Evolutionary conservation across 352 stramenopile genomes (phyloP).

Genomic region (Pythium myriotylum): DNA sequence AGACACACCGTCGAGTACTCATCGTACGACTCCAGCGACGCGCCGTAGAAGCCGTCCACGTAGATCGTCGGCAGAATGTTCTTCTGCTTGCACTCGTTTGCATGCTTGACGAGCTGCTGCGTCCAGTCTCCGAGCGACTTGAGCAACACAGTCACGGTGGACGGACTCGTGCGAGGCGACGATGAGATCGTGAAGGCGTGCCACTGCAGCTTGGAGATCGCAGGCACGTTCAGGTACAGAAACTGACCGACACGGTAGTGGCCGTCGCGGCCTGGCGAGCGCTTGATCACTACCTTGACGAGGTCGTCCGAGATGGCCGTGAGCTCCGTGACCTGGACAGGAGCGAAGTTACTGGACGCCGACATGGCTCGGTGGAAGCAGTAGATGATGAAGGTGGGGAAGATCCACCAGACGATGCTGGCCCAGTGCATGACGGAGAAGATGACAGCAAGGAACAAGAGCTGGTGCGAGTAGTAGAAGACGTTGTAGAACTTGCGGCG

Average conservation of each 20-base stretch:
- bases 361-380: constrained; percentile 35
- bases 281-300: constrained; percentile 40
- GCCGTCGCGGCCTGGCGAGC: constrained; percentile 19
- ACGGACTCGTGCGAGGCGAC: constrained; percentile 27
- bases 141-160: constrained; percentile 38
- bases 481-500: constrained; percentile 39
- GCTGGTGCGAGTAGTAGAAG: constrained; percentile 48
- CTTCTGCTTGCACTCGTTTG: constrained; percentile 32
- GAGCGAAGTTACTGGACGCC: constrained; percentile 26
- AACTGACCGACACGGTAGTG: constrained; percentile 42
- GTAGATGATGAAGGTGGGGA: constrained; percentile 42
- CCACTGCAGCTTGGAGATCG: constrained; percentile 52
- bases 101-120: constrained; percentile 28
- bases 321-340: constrained; percentile 31
- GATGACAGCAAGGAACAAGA: constrained; percentile 40
- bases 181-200: constrained; percentile 53
- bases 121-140: constrained; percentile 54
- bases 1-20: constrained; percentile 41
- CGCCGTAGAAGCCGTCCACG: constrained; percentile 49
- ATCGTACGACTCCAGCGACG: constrained; percentile 35
- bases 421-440: constrained; percentile 48
- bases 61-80: constrained; percentile 32
- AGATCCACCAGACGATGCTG: constrained; percentile 37
- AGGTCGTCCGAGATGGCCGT: constrained; percentile 27
- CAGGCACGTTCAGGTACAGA: constrained; percentile 45